These are phyloP conservation scores for Pseudogymnoascus sp. DNA, from an alignment of 2,329 filamentous ascomycete species.

Conservation along the genomic window DNA sequence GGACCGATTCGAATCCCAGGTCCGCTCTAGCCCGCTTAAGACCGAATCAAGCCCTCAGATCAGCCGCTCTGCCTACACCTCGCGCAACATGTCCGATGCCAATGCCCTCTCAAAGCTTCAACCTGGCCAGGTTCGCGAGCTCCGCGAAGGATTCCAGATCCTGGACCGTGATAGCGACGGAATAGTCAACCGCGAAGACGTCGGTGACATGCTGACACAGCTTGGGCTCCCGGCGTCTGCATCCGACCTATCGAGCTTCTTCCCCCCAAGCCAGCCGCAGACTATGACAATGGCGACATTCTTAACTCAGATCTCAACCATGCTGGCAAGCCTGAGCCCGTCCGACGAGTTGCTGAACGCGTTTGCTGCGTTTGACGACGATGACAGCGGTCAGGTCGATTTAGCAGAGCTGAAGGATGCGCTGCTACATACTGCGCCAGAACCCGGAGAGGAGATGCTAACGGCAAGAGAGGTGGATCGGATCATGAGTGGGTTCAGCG, in stretches of 20 bases:
- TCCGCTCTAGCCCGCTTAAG: conserved; percentile 22
- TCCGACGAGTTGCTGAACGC: conserved; percentile 76
- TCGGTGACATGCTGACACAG: conserved; percentile 80
- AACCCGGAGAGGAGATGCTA: conserved; percentile 58
- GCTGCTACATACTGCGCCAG: conserved; percentile 71
- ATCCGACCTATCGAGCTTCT: conserved; percentile 70
- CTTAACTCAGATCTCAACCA: conserved; percentile 69
- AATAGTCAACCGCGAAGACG: conserved; percentile 69
- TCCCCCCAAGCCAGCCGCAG: conserved; percentile 62
- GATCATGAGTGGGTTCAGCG: conserved; percentile 80
- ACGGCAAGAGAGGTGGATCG: conserved; percentile 72
- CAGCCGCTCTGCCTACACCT: conserved; percentile 19
- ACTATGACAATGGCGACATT: conserved; percentile 80
- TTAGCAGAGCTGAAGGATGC: conserved; percentile 74
- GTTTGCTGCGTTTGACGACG: conserved; percentile 90
- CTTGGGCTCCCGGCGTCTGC: conserved; percentile 68
- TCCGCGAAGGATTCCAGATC: conserved; percentile 90
- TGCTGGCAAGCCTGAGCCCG: conserved; percentile 67
- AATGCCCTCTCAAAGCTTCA: conserved; percentile 65
- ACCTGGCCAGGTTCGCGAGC: conserved; percentile 71
- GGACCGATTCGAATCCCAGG: conserved; percentile 9
- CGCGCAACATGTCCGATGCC: conserved; percentile 25
- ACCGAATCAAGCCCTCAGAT: conserved; percentile 26
- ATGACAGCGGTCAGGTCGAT: conserved; percentile 90
- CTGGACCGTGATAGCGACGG: conserved; percentile 86